Evolutionary conservation across 768 basidiomycete species (phyloP).

Genomic region (Thelephora ganbajun): DNA sequence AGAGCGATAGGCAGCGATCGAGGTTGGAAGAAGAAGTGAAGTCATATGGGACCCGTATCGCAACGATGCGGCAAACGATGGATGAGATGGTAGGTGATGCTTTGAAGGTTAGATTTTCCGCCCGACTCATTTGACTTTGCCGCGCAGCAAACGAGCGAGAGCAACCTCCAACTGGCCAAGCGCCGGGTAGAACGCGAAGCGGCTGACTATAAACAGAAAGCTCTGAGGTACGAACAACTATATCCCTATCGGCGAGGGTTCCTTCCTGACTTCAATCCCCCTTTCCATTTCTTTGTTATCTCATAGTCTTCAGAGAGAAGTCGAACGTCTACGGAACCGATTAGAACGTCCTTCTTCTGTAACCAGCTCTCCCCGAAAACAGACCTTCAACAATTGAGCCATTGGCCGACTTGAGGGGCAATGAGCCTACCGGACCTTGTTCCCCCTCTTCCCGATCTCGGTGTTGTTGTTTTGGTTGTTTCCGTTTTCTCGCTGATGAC

Average conservation of each 20-base stretch:
- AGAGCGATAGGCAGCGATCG: conserved; percentile 45
- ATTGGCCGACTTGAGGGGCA: too few species aligned
- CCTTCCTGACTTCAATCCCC: not conserved
- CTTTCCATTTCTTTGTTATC: not conserved
- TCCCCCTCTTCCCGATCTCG: too few species aligned
- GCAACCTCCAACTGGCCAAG: conserved; percentile 52
- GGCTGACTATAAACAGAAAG: conserved; percentile 56
- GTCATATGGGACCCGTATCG: conserved; percentile 43
- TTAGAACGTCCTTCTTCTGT: conserved; percentile 41
- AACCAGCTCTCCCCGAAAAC: conserved; percentile 22
- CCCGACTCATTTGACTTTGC: conserved; percentile 2
- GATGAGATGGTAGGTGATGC: conserved; percentile 40
- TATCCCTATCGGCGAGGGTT: not conserved
- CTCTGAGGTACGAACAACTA: conserved; percentile 37
- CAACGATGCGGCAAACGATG: conserved; percentile 40
- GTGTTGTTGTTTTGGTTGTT: too few species aligned
- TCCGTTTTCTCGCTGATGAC: too few species aligned
- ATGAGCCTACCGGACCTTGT: too few species aligned
- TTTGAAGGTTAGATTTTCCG: not conserved
- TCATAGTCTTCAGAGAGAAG: conserved; percentile 44
- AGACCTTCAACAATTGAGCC: not conserved
- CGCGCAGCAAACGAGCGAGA: conserved; percentile 55
- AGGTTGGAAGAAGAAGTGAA: conserved; percentile 57
- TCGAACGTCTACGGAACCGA: conserved; percentile 55
- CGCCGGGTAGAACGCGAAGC: conserved; percentile 69